phyloP scores from a whole-genome alignment of 1,284 basidiomycete genomes.

The Tilletia walkeri region DNA sequence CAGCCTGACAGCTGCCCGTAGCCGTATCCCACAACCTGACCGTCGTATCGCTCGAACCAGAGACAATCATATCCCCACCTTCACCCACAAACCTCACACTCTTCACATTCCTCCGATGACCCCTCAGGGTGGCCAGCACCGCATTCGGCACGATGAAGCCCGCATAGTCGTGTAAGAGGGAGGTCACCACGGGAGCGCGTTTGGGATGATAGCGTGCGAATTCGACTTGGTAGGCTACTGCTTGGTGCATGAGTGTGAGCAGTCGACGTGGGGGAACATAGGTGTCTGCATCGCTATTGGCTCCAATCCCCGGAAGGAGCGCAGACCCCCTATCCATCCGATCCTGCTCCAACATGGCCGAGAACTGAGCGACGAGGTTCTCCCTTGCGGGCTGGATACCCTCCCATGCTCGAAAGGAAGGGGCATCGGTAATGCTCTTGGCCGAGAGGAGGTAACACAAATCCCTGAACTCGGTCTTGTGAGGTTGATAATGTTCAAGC shows the following conservation, averaged over 20 bases:
- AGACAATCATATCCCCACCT: slow-evolving; percentile 55
- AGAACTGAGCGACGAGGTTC: slow-evolving; percentile 56
- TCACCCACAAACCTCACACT: slow-evolving; percentile 58
- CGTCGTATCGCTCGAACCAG: slow-evolving; percentile 57
- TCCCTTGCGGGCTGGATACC: slow-evolving; percentile 58
- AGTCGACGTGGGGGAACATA: slow-evolving; percentile 58
- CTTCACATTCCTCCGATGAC: slow-evolving; percentile 60
- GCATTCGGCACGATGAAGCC: slow-evolving; percentile 45
- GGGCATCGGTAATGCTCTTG: slow-evolving; percentile 59
- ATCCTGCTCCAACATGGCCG: slow-evolving; percentile 46
- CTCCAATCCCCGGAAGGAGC: neutral
- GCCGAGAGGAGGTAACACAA: slow-evolving; percentile 59
- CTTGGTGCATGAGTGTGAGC: slow-evolving; percentile 58
- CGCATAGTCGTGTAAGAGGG: slow-evolving; percentile 46
- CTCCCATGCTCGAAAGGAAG: slow-evolving; percentile 59
- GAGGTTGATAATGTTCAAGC: slow-evolving; percentile 61
- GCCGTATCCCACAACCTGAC: slow-evolving; percentile 49
- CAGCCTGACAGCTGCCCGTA: slow-evolving; percentile 40
- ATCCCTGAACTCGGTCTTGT: slow-evolving; percentile 59
- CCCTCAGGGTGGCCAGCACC: slow-evolving; percentile 46
- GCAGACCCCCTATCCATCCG: slow-evolving; percentile 37
- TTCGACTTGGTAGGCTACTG: slow-evolving; percentile 59
- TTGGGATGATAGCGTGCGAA: slow-evolving; percentile 53
- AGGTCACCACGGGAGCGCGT: slow-evolving; percentile 50
- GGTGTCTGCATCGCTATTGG: slow-evolving; percentile 19